These are phyloP conservation scores for Madurella fahalii DNA, from an alignment of 2,329 filamentous ascomycete genomes.

Conservation along the genomic window DNA sequence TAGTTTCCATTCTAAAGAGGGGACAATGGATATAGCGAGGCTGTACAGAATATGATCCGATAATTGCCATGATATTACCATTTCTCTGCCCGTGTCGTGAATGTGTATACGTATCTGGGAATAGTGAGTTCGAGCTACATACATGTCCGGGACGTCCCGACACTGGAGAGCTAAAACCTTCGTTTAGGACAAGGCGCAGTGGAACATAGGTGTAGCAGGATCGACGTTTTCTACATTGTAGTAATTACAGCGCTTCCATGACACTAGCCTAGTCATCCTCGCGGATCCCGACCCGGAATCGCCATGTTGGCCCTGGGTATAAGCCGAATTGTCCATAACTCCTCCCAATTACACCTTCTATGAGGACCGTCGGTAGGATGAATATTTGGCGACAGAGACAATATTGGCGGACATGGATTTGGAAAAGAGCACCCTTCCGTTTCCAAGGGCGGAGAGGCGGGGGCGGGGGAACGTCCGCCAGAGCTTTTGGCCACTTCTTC, in stretches of 20 bases:
- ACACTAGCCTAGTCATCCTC: conserved; percentile 2
- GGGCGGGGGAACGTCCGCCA: background rate
- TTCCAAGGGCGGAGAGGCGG: background rate
- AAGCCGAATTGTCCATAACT: conserved; percentile 6
- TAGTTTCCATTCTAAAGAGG: no score
- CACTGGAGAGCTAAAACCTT: conserved; percentile 3
- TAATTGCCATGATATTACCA: no score
- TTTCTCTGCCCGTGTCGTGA: no score
- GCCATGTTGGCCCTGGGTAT: conserved; percentile 2
- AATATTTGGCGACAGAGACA: background rate
- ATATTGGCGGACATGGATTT: background rate
- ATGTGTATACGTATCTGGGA: no score
- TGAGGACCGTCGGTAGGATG: conserved; percentile 5
- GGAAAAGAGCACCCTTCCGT: background rate
- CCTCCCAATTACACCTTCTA: conserved; percentile 3
- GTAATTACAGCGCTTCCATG: conserved; percentile 15
- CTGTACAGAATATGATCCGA: no score
- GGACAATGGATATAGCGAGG: no score
- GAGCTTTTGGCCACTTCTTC: background rate
- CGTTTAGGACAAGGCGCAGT: no score
- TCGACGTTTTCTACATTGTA: conserved; percentile 13
- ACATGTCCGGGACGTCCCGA: no score
- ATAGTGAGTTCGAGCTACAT: no score
- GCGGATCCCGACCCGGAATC: background rate
- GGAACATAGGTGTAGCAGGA: background rate